Evolutionary conservation across 306 rosid genomes (phyloP).

Genomic region (Cicer yamashitae): DNA sequence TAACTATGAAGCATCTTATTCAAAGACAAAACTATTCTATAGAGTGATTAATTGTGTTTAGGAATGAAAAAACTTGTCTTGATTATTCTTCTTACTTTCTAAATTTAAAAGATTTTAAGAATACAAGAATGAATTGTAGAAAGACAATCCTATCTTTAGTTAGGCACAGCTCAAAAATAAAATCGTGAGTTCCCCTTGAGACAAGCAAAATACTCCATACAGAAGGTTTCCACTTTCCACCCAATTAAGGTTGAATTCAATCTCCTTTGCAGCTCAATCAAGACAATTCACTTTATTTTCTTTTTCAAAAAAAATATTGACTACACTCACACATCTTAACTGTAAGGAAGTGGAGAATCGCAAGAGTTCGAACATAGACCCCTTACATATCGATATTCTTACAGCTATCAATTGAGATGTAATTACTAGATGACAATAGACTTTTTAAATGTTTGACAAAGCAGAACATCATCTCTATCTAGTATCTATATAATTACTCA

Average conservation of each 20-base stretch:
- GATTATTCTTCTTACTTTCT: too few species aligned
- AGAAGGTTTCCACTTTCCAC: constrained; percentile 15
- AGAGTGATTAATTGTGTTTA: too few species aligned
- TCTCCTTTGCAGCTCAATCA: not conserved
- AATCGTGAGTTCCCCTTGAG: not conserved
- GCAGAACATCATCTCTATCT: constrained; percentile 28
- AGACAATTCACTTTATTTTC: not conserved
- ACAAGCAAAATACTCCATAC: constrained; percentile 1
- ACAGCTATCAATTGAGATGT: too few species aligned
- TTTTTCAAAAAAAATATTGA: too few species aligned
- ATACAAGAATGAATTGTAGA: not conserved
- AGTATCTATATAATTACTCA: not conserved
- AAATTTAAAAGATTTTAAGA: too few species aligned
- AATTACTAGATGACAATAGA: too few species aligned
- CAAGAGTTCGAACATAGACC: too few species aligned
- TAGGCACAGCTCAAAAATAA: constrained; percentile 16
- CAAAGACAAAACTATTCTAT: too few species aligned
- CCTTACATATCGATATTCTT: too few species aligned
- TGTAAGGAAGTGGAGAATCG: too few species aligned
- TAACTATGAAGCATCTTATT: not conserved
- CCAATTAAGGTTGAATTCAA: not conserved
- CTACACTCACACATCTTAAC: too few species aligned
- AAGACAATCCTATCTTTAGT: not conserved
- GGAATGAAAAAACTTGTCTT: too few species aligned
- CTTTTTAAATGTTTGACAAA: not conserved